Conservation (phyloP, 805 yeast species). For the Saturnispora ahearnii region DNA sequence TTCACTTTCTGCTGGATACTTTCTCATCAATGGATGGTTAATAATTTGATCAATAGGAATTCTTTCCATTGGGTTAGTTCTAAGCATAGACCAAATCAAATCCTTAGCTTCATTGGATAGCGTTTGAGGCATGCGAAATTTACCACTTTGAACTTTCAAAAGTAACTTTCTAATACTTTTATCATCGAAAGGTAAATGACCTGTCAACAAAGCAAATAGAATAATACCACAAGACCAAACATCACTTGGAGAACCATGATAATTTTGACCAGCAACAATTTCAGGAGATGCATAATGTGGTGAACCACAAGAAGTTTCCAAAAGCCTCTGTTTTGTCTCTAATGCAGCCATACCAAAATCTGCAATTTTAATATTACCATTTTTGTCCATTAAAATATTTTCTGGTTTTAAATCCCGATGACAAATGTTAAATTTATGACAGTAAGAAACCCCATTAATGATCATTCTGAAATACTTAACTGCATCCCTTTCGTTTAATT, state of each 20-base stretch:
- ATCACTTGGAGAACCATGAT: slow-evolving; percentile 80
- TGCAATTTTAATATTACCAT: slow-evolving; percentile 65
- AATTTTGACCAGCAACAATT: slow-evolving; percentile 66
- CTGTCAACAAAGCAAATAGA: slow-evolving; percentile 67
- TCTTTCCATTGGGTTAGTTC: slow-evolving; percentile 63
- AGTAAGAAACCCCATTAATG: slow-evolving; percentile 67
- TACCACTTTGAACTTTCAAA: slow-evolving; percentile 69
- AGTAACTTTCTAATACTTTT: slow-evolving; percentile 64
- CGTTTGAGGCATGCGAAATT: slow-evolving; percentile 60
- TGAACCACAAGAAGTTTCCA: slow-evolving; percentile 79
- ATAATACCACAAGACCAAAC: slow-evolving; percentile 88
- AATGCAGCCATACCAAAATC: slow-evolving; percentile 89
- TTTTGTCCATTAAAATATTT: slow-evolving; percentile 57
- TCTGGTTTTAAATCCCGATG: slow-evolving; percentile 82
- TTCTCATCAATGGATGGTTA: slow-evolving; percentile 43
- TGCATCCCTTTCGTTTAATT: slow-evolving; percentile 64
- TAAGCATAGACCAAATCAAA: slow-evolving; percentile 54
- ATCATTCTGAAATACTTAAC: slow-evolving; percentile 71
- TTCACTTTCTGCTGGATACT: slow-evolving; percentile 39
- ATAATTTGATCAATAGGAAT: slow-evolving; percentile 60
- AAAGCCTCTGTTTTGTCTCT: slow-evolving; percentile 57
- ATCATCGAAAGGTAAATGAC: slow-evolving; percentile 78
- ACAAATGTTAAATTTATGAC: slow-evolving; percentile 73
- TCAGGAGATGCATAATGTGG: slow-evolving; percentile 90
- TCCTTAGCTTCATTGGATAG: slow-evolving; percentile 59